A percentile compares a stretch with the other conserved stretches of the same genome.
phyloP scores from a whole-genome alignment of 2,329 filamentous ascomycete species.

The Gnomoniopsis smithogilvyi region DNA sequence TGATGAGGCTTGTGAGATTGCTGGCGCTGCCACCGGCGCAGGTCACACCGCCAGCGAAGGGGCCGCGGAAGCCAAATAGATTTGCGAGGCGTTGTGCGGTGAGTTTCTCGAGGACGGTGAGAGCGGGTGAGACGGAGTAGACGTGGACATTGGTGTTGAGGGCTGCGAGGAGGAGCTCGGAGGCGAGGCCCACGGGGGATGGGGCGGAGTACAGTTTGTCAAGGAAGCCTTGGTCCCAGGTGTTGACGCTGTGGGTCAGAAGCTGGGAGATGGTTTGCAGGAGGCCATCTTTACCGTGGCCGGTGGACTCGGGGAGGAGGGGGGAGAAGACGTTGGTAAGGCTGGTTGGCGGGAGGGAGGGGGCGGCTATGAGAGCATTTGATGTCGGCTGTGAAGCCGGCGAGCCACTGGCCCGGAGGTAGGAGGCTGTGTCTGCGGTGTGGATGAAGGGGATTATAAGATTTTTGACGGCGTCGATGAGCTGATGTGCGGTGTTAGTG shows the following conservation, averaged over 20 bases:
- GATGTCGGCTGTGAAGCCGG: conserved; percentile 35
- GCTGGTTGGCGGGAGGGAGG: conserved; percentile 57
- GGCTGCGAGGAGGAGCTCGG: conserved; percentile 78
- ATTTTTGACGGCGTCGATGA: conserved; percentile 63
- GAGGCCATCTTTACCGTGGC: conserved; percentile 68
- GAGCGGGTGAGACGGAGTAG: conserved; percentile 86
- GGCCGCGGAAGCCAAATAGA: conserved; percentile 72
- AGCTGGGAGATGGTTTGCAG: conserved; percentile 68
- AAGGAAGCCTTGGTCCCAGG: conserved; percentile 96
- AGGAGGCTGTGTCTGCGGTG: conserved; percentile 62
- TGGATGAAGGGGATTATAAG: conserved; percentile 70
- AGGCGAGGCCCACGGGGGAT: conserved; percentile 79
- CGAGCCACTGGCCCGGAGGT: conserved; percentile 45
- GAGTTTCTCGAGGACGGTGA: conserved; percentile 84
- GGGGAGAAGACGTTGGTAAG: conserved; percentile 55
- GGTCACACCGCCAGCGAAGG: conserved; percentile 69
- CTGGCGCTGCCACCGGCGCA: conserved; percentile 82
- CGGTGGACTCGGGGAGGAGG: conserved; percentile 52
- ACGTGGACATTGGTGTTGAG: conserved; percentile 96
- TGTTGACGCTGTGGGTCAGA: conserved; percentile 87
- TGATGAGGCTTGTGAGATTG: conserved; percentile 80
- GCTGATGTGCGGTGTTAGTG: conserved; percentile 38
- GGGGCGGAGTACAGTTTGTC: conserved; percentile 94
- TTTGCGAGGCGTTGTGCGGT: conserved; percentile 70
- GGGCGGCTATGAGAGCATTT: conserved; percentile 55